Base-by-base conservation (phyloP, 1,284 basidiomycete species). In the Cutaneotrichosporon arboriforme region DNA sequence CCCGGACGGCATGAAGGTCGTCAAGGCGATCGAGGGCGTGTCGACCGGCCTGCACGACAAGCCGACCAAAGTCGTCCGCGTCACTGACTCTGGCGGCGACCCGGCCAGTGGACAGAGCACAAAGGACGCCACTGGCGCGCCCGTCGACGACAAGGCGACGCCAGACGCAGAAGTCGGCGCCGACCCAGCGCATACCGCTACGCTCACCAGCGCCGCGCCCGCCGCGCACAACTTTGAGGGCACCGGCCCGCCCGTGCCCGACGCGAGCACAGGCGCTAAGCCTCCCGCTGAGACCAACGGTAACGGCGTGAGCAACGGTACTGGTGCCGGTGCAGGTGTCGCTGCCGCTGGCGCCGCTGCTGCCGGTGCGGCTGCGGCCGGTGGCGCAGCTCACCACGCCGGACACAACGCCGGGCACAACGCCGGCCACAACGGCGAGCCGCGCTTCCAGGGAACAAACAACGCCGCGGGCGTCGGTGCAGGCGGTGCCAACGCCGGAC, bases 21-120 rank as follows among this genome's bases (percentile, higher is more conserved):
- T 97, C 47, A 81, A 90, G 57, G 94, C 93, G 72, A 90, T 97
- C 54, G 92, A 96, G 77, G 88, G 89, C 58, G 88, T 92, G 1
- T 82, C 90, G 8, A 93, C 90, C 0, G 90, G 91, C 10, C 57
- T 72, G 43, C 83, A 82, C 38, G 74, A 77, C 46, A 78, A 72
- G 38, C 75, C 82, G 10, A 20, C 33, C 34, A 20, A 46, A 20
- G 44, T 36, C 5, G 21, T 46, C 7, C 33, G 33, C 13, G 35
- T 46, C 8, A 35, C 35, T 9, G 44, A 13, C 3, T 46, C 33
- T 21, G 44, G 44, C 18, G 44, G 33, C 10, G 44, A 46, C 33
- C 31, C 31, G 12, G 33, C 44, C 4, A 14, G 7, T 31, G 26
- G 26, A 5, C 5, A 5, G 26, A 10, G 7, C 26, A 10, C 26